Conservation (phyloP, 768 basidiomycete genomes). For the Pulveroboletus ravenelii region DNA sequence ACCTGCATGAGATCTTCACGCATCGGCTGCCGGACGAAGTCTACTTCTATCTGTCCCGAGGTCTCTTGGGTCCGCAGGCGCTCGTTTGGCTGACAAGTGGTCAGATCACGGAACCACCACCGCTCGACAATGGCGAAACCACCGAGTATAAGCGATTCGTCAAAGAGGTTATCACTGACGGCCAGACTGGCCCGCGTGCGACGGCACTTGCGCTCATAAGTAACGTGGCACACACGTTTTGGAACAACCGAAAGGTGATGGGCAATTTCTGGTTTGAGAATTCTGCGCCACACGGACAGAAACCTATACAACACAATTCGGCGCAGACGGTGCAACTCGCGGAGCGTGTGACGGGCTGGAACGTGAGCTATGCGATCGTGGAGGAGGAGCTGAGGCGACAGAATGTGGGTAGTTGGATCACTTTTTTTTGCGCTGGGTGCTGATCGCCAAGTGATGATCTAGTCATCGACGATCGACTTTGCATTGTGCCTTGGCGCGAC, state of each 20-base stretch:
- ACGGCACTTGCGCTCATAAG: constrained; percentile 86
- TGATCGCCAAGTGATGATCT: constrained; percentile 22
- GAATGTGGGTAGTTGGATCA: constrained; percentile 61
- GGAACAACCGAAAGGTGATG: constrained; percentile 71
- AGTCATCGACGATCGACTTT: constrained; percentile 98
- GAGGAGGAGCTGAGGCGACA: constrained; percentile 95
- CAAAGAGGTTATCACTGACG: constrained; percentile 94
- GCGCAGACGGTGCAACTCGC: constrained; percentile 79
- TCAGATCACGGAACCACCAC: constrained; percentile 78
- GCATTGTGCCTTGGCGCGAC: constrained; percentile 92
- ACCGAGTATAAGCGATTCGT: constrained; percentile 92
- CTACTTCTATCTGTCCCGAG: constrained; percentile 93
- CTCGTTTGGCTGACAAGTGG: constrained; percentile 94
- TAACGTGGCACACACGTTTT: constrained; percentile 73
- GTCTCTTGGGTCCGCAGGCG: constrained; percentile 82
- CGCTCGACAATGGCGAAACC: constrained; percentile 92
- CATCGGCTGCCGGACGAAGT: constrained; percentile 92
- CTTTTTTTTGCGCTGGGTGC: constrained; percentile 17
- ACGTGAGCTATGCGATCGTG: constrained; percentile 76
- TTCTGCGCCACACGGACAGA: constrained; percentile 43
- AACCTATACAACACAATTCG: constrained; percentile 66
- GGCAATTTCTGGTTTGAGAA: constrained; percentile 76
- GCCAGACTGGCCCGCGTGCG: constrained; percentile 88
- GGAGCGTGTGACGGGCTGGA: constrained; percentile 86
- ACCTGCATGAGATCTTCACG: constrained; percentile 94